Evolutionary conservation across 2,329 filamentous ascomycete species (phyloP).

Genomic region (Alternaria sp.): DNA sequence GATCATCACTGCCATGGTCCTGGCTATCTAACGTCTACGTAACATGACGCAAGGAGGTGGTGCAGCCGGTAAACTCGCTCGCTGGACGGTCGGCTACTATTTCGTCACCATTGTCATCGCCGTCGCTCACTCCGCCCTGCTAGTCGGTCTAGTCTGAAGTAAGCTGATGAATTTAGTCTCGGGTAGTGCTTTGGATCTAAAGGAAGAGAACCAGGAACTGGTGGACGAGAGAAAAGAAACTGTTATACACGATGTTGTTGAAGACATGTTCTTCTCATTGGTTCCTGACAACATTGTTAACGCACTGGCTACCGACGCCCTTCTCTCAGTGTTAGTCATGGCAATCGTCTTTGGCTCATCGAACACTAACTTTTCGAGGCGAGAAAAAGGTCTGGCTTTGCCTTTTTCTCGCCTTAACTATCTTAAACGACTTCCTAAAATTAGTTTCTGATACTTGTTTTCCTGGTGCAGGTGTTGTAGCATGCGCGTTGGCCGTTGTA

Average conservation of each 20-base stretch:
- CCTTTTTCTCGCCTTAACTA: no score
- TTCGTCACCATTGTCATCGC: conserved; percentile 61
- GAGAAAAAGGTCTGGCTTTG: no score
- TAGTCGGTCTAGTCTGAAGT: conserved; percentile 60
- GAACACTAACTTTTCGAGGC: no score
- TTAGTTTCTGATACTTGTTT: no score
- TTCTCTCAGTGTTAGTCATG: conserved; percentile 60
- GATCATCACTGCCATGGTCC: conserved; percentile 63
- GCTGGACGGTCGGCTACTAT: conserved; percentile 62
- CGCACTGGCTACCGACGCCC: conserved; percentile 58
- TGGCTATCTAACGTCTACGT: conserved; percentile 60
- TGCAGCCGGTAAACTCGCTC: conserved; percentile 54
- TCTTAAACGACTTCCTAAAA: no score
- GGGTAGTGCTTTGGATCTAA: conserved; percentile 44
- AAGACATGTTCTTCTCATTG: conserved; percentile 60
- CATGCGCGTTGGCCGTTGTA: no score
- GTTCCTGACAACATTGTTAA: conserved; percentile 60
- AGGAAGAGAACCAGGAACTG: conserved; percentile 45
- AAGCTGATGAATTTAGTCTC: conserved; percentile 55
- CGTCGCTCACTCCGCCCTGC: conserved; percentile 58
- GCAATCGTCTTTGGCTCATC: no score
- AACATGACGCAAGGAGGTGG: conserved; percentile 57
- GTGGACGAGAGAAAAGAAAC: conserved; percentile 49
- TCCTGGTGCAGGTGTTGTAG: no score
- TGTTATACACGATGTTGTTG: conserved; percentile 56